Percentiles rank a stretch among this genome's conserved stretches.
Evolutionary conservation across 2,329 filamentous ascomycete genomes (phyloP).

Genomic region (Raffaelea ambrosiae): DNA sequence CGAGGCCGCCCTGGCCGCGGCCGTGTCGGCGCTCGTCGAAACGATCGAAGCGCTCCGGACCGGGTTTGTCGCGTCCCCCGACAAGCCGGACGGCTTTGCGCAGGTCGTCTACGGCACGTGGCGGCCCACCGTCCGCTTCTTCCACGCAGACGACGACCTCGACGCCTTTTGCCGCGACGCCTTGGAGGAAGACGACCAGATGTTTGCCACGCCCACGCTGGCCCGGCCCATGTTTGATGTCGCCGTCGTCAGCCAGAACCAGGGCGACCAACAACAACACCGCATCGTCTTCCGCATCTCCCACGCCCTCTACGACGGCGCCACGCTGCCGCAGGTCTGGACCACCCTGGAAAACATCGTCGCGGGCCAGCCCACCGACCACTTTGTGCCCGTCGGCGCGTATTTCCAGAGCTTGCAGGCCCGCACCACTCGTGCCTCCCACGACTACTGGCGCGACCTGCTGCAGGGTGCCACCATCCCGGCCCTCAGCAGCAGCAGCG

Average conservation of each 20-base stretch:
- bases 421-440: neutral
- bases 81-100: neutral
- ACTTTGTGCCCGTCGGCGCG: neutral
- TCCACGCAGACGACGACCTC: neutral
- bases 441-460: neutral
- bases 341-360: neutral
- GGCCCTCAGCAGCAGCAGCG: neutral
- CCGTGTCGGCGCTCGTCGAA: no score
- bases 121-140: neutral
- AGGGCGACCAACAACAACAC: no score
- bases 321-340: neutral
- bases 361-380: neutral
- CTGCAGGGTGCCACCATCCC: neutral
- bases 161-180: neutral
- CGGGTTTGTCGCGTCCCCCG: no score
- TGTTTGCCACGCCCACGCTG: neutral
- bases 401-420: neutral
- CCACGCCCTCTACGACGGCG: neutral
- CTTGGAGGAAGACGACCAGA: neutral
- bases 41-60: no score
- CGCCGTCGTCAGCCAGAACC: neutral
- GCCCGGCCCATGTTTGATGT: neutral
- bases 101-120: neutral
- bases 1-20: slow-evolving; percentile 21
- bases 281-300: neutral